Evolutionary conservation across 306 rosid genomes (phyloP), one percentile per base, ranked within the genome.

Genomic region (apple (Malus domestica)): DNA sequence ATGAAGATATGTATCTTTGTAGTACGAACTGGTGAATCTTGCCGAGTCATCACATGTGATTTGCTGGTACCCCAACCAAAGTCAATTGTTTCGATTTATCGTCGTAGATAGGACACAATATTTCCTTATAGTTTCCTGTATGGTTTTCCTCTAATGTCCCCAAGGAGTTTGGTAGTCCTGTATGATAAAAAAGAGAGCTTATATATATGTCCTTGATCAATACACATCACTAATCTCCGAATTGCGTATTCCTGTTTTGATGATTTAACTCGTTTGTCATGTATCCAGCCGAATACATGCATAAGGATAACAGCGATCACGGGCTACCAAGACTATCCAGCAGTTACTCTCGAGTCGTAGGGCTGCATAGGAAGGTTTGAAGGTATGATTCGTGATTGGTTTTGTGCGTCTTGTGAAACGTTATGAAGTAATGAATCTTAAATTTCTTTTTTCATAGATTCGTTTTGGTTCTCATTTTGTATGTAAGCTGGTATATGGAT

Each of bases 291-390:
- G 66, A 83, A 85, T 80, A 84, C 99, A 22, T 90, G 97, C 74
- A 79, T 96, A 40, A 80, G 93, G 88, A 90, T 96, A 83, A 90
- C 93, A 6, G 87, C 90, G 79, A 93, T 96, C 84, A 82, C 90
- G 58, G 98, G 98, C 78, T 96, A 96, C 76, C 91, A 96, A 86
- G 85, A 87, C 82, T 96, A 84, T 82, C 98, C 99, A 14, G 93
- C 90, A 18, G 85, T 83, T 55, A 90, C 97, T 11, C 86, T 92
- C 44, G 97, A 90, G 35, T 85, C 89, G 1, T 86, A 81, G 79
- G 69, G 16, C n/a, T 32, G 25, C 8, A 16, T 27, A 13, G 45
- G 54, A n/a, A 75, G 71, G 52, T 38, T 76, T 64, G 6, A 15
- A 51, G 1, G 18, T 51, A 51, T 35, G 77, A 30, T 45, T 38